Evolutionary conservation across 2,329 filamentous ascomycete species (phyloP).

Genomic region (Trichophyton verrucosum): DNA sequence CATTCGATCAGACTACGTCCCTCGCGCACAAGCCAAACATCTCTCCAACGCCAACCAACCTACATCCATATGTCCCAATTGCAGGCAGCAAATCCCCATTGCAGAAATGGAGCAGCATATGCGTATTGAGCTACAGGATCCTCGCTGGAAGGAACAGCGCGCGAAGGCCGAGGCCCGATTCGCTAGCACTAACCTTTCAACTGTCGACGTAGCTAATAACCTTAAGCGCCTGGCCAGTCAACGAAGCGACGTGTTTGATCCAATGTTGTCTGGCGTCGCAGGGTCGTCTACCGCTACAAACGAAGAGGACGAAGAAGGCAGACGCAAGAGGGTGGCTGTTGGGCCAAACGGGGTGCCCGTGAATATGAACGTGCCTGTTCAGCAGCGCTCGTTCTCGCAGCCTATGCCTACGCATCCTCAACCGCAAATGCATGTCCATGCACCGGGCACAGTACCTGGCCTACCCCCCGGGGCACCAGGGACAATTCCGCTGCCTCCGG

Average conservation of each 20-base stretch:
- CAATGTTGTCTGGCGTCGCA: conserved; percentile 14
- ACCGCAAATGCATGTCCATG: background rate
- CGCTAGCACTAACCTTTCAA: conserved; percentile 73
- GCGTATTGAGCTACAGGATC: conserved; percentile 86
- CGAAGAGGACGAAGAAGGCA: conserved; percentile 56
- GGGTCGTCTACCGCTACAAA: conserved; percentile 14
- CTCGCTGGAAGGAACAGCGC: conserved; percentile 90
- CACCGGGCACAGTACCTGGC: conserved; percentile 4
- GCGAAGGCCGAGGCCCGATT: conserved; percentile 76
- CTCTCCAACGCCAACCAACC: conserved; percentile 52
- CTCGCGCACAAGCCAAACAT: conserved; percentile 61
- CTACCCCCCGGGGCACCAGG: background rate
- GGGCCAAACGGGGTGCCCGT: conserved; percentile 44
- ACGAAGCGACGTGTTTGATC: conserved; percentile 75
- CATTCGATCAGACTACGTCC: conserved; percentile 87
- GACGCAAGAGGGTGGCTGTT: conserved; percentile 60
- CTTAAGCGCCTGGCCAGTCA: conserved; percentile 89
- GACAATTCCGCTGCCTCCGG: conserved; percentile 5
- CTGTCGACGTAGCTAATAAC: conserved; percentile 80
- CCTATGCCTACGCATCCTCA: background rate
- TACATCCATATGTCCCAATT: conserved; percentile 73
- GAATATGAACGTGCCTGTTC: background rate
- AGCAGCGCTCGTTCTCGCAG: background rate
- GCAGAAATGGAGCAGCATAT: conserved; percentile 86
- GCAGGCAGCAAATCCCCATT: conserved; percentile 76